Evolutionary conservation across 2,329 filamentous ascomycete species (phyloP).

Genomic region (Fusarium illudens): DNA sequence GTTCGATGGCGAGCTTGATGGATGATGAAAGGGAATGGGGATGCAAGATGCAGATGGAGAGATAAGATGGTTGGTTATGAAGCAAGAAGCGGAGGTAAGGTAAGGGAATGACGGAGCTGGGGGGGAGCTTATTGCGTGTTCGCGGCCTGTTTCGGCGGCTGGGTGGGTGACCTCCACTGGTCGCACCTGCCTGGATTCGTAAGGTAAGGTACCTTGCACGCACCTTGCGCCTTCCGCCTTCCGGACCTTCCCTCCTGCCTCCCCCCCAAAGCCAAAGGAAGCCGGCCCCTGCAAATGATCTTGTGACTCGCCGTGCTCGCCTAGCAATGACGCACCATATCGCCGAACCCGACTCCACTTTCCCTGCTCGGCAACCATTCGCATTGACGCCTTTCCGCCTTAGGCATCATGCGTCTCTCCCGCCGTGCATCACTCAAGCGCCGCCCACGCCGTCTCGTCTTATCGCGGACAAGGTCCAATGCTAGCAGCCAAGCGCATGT

Average conservation of each 20-base stretch:
- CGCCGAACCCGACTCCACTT: conserved; percentile 35
- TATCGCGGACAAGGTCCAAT: conserved; percentile 12
- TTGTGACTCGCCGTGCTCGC: conserved; percentile 40
- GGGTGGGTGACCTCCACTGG: conserved; percentile 16
- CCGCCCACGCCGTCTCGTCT: conserved; percentile 30
- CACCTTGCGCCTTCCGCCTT: conserved; percentile 1
- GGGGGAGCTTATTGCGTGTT: conserved; percentile 39
- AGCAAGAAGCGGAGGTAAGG: conserved; percentile 34
- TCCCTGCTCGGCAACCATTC: conserved; percentile 40
- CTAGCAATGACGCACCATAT: conserved; percentile 43
- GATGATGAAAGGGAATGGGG: conserved; percentile 14
- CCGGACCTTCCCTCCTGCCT: conserved; percentile 21
- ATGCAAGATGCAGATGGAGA: conserved; percentile 34
- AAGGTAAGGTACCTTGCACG: conserved; percentile 4
- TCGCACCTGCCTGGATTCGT: conserved; percentile 36
- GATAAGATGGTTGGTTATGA: conserved; percentile 39
- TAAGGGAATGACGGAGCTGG: conserved; percentile 40
- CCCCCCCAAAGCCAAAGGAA: neutral
- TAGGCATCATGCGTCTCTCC: conserved; percentile 35
- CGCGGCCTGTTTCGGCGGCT: conserved; percentile 39
- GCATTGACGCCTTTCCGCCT: conserved; percentile 39
- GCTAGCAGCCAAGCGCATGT: conserved; percentile 16
- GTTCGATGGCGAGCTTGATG: conserved; percentile 19
- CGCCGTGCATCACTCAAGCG: conserved; percentile 18
- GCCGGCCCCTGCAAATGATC: conserved; percentile 30